Percentiles rank a stretch among this genome's conserved stretches.
Conservation (phyloP, 164 flowering plant species). For the Chimonanthus salicifolius region DNA sequence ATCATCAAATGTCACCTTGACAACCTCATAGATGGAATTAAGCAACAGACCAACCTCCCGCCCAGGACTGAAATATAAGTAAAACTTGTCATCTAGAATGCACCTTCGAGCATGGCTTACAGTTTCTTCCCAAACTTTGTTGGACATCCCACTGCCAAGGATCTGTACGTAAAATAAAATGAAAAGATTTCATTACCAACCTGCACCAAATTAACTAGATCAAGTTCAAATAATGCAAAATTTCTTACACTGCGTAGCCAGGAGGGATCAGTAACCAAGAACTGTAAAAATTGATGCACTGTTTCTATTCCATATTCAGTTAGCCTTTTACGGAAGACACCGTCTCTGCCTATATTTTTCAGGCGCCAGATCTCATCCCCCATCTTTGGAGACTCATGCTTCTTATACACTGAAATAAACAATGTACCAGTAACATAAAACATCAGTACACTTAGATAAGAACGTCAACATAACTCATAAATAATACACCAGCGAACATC, state of each 20-base stretch:
- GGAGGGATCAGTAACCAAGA: constrained; percentile 29
- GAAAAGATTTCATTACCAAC: constrained; percentile 9
- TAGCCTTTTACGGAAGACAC: constrained; percentile 56
- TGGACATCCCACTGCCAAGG: constrained; percentile 59
- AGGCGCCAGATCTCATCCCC: constrained; percentile 82
- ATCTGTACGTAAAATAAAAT: constrained; percentile 26
- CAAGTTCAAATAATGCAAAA: background rate
- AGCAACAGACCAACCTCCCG: constrained; percentile 30
- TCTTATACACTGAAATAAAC: constrained; percentile 59
- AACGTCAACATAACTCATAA: background rate
- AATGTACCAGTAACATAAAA: background rate
- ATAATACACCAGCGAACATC: background rate
- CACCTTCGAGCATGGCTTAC: constrained; percentile 58
- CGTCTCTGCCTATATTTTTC: constrained; percentile 75
- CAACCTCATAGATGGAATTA: constrained; percentile 44
- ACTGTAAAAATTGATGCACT: constrained; percentile 65
- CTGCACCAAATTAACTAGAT: background rate
- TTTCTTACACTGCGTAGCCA: constrained; percentile 49
- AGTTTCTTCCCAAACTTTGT: constrained; percentile 57
- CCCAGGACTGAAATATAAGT: constrained; percentile 30
- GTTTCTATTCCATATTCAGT: constrained; percentile 31
- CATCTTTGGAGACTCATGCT: constrained; percentile 73
- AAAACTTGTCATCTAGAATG: constrained; percentile 37
- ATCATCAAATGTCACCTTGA: constrained; percentile 41
- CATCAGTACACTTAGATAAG: background rate